Base-by-base conservation (phyloP, 2,329 filamentous ascomycete genomes). In the Arthroderma sp. region DNA sequence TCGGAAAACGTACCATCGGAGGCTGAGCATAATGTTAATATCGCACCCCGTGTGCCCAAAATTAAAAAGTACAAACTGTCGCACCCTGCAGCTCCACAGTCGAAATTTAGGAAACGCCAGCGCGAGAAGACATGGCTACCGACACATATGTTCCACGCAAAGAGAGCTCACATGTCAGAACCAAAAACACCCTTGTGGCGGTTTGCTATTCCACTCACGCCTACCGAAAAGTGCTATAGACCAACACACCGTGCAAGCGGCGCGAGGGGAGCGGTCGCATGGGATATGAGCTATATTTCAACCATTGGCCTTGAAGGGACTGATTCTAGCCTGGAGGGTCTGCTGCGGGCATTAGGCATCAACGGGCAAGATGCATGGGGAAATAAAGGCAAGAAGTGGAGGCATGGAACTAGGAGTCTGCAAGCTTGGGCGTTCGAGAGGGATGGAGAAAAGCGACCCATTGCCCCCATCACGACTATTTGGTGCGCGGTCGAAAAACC, bases 261-360 rank as follows among this genome's bases (percentile, higher is more conserved):
- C 29, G 73, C 81, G 43, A 77, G 81, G 51, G 88, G 91, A 4
- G 82, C 82, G 22, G 71, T 96, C 37, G 80, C 80, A 1, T 96
- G 89, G 87, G 91, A 98, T 64, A 85, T 79, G 70, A 96, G 88
- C 60, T 98, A 95, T 60, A 83, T 91, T 69, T 84, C 85, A 53
- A 94, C 86, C 1, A 82, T 96, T 51, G 74, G 81, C 9, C 60
- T 96, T 3, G 80, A 82, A 53, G 91, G 88, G 0, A 66, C 70
- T 9, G 68, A 76, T 36, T 63, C 68, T 29, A 80, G 80, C 43
- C 66, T 94, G 36, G 69, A 79, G 45, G 73, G 75, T 33, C 69
- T 89, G 6, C 60, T 96, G 31, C 77, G 70, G 55, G 72, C 70
- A 4, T 54, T 94, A 1, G 80, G 83, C 1, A 62, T 86, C 38